Evolutionary conservation across 352 stramenopile species (phyloP), one percentile per base, ranked within the genome.

Genomic region (Pythium rishiriense): DNA sequence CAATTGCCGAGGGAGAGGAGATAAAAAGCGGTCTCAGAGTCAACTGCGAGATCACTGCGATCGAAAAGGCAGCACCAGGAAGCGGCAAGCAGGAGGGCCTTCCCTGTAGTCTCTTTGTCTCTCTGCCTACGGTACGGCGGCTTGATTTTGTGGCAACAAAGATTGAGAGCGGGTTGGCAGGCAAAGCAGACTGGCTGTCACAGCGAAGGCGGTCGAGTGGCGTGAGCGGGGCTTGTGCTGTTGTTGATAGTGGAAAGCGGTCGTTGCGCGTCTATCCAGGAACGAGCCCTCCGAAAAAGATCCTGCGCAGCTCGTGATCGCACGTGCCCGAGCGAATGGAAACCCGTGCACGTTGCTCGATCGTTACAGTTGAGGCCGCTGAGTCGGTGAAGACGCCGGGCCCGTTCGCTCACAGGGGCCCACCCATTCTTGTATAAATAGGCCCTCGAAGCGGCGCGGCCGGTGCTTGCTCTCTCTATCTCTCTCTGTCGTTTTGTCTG

Each of bases 271-370:
- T 58, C 50, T 19, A 28, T 54, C 28, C 28, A 54, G 26, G 35
- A 41, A 41, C 35, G 47, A 58, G 50, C 25, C 31, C 50, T 22
- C 31, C 31, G 50, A 47, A 58, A 58, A 58, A 58, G 50, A 58
- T 58, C 50, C 21, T 58, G 50, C 28, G 25, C 50, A 45, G 25
- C 9, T 11, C 46, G 22, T 17, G 46, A 31, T 26, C 2, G 35
- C 35, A 41, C 35, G 2, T 4, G 35, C 12, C 35, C 35, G 17
- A 41, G 9, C 35, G 35, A 41, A 41, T 17, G 35, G 35, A 41
- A 41, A 8, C 35, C 12, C 17, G 47, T 14, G 21, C 26, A 4
- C 11, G 3, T 54, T 41, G 47, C 35, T 31, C 50, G 50, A 58
- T 58, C 50, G 50, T 58, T 58, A 58, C 50, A 24, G 31, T 41